Evolutionary conservation across 1,284 basidiomycete genomes (phyloP).

Genomic region (Cryptococcus neoformans): DNA sequence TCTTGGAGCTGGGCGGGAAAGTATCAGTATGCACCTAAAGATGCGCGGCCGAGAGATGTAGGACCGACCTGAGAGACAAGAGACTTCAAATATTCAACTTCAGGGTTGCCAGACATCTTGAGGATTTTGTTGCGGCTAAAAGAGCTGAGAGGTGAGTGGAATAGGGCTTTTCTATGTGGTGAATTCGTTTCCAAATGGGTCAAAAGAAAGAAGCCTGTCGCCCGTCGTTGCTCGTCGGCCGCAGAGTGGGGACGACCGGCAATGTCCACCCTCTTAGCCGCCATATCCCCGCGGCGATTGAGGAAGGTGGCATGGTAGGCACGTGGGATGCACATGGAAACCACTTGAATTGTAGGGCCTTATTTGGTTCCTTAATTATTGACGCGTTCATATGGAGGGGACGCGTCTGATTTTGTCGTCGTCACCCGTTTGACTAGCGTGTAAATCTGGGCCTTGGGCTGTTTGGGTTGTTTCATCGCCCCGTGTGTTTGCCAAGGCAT

Average conservation of each 20-base stretch:
- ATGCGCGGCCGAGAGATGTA: not conserved
- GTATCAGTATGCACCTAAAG: not conserved
- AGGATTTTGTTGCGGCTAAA: not conserved
- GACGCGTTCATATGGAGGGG: too few species aligned
- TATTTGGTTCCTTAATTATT: too few species aligned
- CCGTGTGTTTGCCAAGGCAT: too few species aligned
- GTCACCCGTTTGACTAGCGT: too few species aligned
- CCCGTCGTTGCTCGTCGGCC: not conserved
- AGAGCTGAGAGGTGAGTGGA: not conserved
- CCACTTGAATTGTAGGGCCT: not conserved
- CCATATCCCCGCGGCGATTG: too few species aligned
- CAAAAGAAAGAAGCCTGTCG: not conserved
- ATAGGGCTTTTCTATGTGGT: not conserved
- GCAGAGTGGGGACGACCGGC: not conserved
- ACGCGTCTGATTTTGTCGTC: too few species aligned
- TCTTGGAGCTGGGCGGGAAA: constrained; percentile 53
- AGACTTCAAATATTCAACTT: constrained; percentile 85
- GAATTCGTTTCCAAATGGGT: too few species aligned
- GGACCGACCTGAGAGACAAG: constrained; percentile 65
- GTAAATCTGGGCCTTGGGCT: too few species aligned
- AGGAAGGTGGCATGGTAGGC: not conserved
- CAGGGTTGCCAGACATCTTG: constrained; percentile 41
- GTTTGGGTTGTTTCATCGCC: too few species aligned
- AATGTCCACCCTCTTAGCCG: too few species aligned
- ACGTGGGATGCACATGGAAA: not conserved